Percentiles rank a stretch among this genome's conserved stretches.
phyloP scores from a whole-genome alignment of 257 asterid genomes.

The Lycium ferocissimum region DNA sequence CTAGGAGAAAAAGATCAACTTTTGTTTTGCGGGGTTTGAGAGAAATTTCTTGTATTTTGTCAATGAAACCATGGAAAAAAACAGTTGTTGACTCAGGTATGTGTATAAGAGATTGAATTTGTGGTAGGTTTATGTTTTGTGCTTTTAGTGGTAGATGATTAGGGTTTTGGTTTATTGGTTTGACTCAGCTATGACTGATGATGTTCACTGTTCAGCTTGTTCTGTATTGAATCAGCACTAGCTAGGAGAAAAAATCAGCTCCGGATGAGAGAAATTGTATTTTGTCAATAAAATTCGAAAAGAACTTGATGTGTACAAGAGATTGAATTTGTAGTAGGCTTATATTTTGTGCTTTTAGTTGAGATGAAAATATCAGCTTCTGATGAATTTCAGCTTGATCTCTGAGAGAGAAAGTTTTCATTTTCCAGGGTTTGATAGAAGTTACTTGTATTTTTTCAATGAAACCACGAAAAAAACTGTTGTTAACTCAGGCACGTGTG shows the following conservation, averaged over 20 bases:
- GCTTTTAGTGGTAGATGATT: background rate
- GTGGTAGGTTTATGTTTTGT: background rate
- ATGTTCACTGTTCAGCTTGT: background rate
- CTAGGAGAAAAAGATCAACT: no score
- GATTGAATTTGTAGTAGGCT: background rate
- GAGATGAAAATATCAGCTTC: background rate
- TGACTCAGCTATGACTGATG: background rate
- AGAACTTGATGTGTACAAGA: background rate
- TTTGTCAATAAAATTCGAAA: background rate
- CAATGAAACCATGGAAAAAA: background rate
- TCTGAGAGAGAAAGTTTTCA: background rate
- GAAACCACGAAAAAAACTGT: background rate
- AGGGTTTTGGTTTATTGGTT: conserved; percentile 11
- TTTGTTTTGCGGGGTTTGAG: background rate
- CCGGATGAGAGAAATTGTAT: background rate
- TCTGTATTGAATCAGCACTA: background rate
- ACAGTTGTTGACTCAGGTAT: background rate
- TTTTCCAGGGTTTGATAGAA: background rate
- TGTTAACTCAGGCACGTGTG: background rate
- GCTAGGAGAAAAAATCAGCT: background rate
- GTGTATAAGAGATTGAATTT: background rate
- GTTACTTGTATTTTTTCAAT: background rate
- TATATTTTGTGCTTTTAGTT: background rate
- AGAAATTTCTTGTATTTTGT: background rate
- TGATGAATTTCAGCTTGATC: background rate